Evolutionary conservation across 129 eudicot genomes (phyloP).

Genomic region (Lactuca saligna): DNA sequence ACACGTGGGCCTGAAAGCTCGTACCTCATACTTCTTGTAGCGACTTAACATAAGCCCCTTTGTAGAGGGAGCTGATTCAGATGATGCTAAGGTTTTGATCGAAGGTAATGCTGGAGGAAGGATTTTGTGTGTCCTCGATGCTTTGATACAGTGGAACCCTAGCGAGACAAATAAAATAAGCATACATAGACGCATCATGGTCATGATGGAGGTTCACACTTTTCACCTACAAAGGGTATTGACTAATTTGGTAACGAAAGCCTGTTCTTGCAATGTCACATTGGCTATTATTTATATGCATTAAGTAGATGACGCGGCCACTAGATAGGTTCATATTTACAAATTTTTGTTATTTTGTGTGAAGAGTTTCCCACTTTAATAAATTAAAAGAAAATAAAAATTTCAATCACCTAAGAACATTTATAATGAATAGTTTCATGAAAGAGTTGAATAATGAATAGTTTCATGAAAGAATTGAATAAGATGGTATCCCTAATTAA

Average conservation of each 20-base stretch:
- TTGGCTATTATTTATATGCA: constrained; percentile 20
- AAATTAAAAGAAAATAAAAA: too few relatives aligned
- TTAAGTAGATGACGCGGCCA: not conserved
- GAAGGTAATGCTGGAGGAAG: constrained; percentile 20
- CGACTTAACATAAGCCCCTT: constrained; percentile 2
- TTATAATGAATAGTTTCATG: too few relatives aligned
- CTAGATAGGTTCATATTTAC: constrained; percentile 5
- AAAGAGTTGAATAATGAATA: too few relatives aligned
- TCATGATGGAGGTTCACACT: constrained; percentile 13
- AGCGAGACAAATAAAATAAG: constrained; percentile 15
- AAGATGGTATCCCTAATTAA: too few relatives aligned
- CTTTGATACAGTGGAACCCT: not conserved
- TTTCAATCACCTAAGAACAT: too few relatives aligned
- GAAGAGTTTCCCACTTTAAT: too few relatives aligned
- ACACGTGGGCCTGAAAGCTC: constrained; percentile 39
- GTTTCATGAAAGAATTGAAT: too few relatives aligned
- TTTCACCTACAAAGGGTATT: not conserved
- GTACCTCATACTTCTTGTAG: constrained; percentile 27
- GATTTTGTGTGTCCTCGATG: constrained; percentile 11
- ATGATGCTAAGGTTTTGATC: not conserved
- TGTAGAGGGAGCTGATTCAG: constrained; percentile 17
- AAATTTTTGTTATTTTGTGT: not conserved
- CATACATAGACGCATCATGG: constrained; percentile 17
- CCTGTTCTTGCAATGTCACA: constrained; percentile 6
- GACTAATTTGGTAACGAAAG: constrained; percentile 11